These are phyloP conservation scores for Thermochaetoides thermophila DNA, from an alignment of 495 filamentous ascomycete species.

Conservation along the genomic window DNA sequence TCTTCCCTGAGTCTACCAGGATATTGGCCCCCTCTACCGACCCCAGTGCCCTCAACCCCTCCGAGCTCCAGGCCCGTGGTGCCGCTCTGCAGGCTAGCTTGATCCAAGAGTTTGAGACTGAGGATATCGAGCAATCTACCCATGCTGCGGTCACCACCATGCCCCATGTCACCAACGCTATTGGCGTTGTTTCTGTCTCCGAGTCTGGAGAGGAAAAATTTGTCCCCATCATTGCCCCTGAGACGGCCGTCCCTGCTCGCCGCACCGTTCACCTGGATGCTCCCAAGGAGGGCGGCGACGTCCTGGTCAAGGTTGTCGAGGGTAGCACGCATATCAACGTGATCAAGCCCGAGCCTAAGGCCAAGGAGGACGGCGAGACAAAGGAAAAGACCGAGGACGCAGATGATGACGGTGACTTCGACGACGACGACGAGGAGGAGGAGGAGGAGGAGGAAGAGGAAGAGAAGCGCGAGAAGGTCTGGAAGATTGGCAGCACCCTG, in stretches of 20 bases:
- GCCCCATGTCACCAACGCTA: constrained; percentile 72
- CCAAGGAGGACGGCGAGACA: constrained; percentile 47
- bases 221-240: constrained; percentile 58
- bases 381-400: constrained; percentile 27
- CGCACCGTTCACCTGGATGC: constrained; percentile 60
- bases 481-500: constrained; percentile 71
- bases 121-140: constrained; percentile 89
- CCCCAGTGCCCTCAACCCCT: constrained; percentile 74
- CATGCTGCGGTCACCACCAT: constrained; percentile 92
- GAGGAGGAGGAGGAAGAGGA: constrained; percentile 68
- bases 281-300: constrained; percentile 66
- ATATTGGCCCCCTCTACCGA: constrained; percentile 73
- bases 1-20: constrained; percentile 68
- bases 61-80: constrained; percentile 74
- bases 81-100: constrained; percentile 91
- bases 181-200: constrained; percentile 68
- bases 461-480: constrained; percentile 78
- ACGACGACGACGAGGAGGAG: constrained; percentile 46
- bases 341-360: constrained; percentile 64
- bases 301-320: constrained; percentile 75
- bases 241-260: constrained; percentile 83
- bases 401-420: constrained; percentile 32
- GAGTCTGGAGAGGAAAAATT: constrained; percentile 50
- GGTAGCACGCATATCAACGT: constrained; percentile 79
- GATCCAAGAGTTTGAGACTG: constrained; percentile 78